phyloP scores from a whole-genome alignment of 371 early-diverging fungal species.

The Mortierella polycephala region DNA sequence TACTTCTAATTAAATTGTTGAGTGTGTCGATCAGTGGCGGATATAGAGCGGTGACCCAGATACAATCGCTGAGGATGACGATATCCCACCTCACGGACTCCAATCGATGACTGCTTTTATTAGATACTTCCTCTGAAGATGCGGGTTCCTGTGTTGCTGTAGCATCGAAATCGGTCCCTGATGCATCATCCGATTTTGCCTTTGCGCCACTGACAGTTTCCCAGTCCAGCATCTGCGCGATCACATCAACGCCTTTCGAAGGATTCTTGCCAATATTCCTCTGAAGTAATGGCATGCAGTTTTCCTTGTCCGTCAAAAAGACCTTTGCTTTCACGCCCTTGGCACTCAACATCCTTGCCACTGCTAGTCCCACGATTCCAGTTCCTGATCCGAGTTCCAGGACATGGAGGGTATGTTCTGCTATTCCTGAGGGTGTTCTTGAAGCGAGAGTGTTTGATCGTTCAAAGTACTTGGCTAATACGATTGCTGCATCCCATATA shows the following conservation, averaged over 20 bases:
- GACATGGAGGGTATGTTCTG: conserved; percentile 19
- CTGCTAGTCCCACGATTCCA: conserved; percentile 61
- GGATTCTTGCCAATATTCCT: conserved; percentile 56
- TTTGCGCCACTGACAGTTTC: conserved; percentile 43
- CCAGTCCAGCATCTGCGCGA: conserved; percentile 40
- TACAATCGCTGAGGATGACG: conserved; percentile 65
- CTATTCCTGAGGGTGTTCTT: not conserved
- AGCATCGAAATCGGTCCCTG: not conserved
- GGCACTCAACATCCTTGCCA: conserved; percentile 43
- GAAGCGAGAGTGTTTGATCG: conserved; percentile 10
- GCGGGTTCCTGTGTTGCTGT: not conserved
- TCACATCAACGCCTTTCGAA: conserved; percentile 16
- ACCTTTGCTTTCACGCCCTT: conserved; percentile 26
- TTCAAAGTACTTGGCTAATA: conserved; percentile 61
- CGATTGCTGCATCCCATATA: conserved; percentile 62
- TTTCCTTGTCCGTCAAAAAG: conserved; percentile 58
- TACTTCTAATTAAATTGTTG: conserved; percentile 28
- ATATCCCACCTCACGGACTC: conserved; percentile 43
- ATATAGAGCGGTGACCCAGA: conserved; percentile 59
- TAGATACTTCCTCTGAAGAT: not conserved
- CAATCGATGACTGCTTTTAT: not conserved
- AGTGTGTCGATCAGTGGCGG: conserved; percentile 59
- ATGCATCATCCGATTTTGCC: not conserved
- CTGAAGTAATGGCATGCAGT: conserved; percentile 56
- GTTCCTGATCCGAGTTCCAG: conserved; percentile 67